phyloP scores from a whole-genome alignment of 345 rosid genomes.

The Atalantia buxifolia region DNA sequence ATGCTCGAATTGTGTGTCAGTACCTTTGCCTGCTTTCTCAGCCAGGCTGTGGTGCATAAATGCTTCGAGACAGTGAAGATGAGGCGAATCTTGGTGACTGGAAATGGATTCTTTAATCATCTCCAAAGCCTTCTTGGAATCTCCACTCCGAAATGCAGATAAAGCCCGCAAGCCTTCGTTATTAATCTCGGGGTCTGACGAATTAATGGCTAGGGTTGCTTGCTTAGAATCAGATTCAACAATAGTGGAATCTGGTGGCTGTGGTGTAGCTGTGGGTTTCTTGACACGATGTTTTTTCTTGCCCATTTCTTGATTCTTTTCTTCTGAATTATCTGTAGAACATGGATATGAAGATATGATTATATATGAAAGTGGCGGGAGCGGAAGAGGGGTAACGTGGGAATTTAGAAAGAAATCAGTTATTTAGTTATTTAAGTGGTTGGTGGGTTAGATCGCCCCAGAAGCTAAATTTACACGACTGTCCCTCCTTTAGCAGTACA shows the following conservation, averaged over 20 bases:
- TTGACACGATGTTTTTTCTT: background rate
- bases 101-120: background rate
- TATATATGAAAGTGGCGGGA: background rate
- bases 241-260: background rate
- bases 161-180: background rate
- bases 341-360: too few species aligned
- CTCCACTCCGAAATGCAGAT: background rate
- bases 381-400: background rate
- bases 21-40: background rate
- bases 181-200: background rate
- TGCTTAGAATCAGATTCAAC: background rate
- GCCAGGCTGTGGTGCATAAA: background rate
- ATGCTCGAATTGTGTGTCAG: background rate
- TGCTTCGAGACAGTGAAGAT: background rate
- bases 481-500: constrained; percentile 39
- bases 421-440: background rate
- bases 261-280: background rate
- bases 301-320: background rate
- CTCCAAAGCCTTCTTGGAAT: background rate
- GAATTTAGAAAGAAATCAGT: background rate
- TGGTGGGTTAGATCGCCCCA: background rate
- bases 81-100: background rate
- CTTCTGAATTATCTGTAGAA: background rate
- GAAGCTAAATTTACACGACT: too few species aligned
- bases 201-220: background rate